These are phyloP conservation scores for Silene uniflora DNA, from an alignment of 148 eudicot species.

Conservation along the genomic window DNA sequence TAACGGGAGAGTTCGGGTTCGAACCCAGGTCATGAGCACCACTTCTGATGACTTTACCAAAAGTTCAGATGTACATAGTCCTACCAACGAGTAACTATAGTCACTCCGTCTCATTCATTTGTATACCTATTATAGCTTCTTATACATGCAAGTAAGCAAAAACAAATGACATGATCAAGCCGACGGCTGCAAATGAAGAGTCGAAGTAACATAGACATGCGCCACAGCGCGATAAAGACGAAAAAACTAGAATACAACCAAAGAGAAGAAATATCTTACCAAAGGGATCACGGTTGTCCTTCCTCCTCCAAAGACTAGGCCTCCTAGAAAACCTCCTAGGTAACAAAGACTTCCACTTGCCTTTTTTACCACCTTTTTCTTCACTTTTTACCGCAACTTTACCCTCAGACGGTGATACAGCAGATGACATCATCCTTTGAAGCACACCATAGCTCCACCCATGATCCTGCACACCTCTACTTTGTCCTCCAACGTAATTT, in stretches of 20 bases:
- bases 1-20: no score
- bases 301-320: slow-evolving; percentile 42
- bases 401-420: slow-evolving; percentile 28
- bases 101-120: no score
- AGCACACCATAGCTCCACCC: slow-evolving; percentile 24
- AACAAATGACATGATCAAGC: no score
- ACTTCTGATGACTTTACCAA: no score
- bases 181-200: not conserved
- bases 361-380: slow-evolving; percentile 23
- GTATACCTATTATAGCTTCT: no score
- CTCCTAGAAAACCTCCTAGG: slow-evolving; percentile 33
- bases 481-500: slow-evolving; percentile 3
- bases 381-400: slow-evolving; percentile 34
- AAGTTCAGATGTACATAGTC: no score
- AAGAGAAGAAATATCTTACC: not conserved
- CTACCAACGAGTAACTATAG: no score
- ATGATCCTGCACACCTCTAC: slow-evolving; percentile 19
- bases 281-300: slow-evolving; percentile 22
- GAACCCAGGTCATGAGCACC: no score
- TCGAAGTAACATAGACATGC: not conserved
- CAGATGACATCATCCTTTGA: slow-evolving; percentile 28
- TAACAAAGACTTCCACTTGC: slow-evolving; percentile 37
- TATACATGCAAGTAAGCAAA: no score
- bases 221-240: no score
- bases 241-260: no score